Conservation (phyloP, 768 basidiomycete species). For the Psilocybe cyanescens region DNA sequence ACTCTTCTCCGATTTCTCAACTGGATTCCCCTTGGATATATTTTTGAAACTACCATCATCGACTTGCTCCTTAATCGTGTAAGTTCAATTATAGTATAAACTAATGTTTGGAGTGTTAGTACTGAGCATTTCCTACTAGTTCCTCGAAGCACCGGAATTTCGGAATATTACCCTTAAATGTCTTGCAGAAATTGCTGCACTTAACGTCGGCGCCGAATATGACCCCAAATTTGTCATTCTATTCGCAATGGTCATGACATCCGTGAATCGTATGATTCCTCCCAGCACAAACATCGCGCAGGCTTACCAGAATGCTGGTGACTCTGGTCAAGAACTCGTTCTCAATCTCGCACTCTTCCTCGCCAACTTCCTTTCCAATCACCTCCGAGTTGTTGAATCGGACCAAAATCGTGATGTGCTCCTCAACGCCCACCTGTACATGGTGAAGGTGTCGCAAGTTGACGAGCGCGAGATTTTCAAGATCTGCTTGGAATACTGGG, state of each 20-base stretch:
- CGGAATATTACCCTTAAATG: constrained; percentile 97
- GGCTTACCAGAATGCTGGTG: constrained; percentile 87
- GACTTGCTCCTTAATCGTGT: constrained; percentile 92
- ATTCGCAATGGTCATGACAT: constrained; percentile 98
- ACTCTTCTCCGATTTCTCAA: constrained; percentile 95
- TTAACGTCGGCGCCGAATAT: constrained; percentile 95
- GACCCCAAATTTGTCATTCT: constrained; percentile 97
- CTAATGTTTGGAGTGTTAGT: background rate
- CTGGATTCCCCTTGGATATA: constrained; percentile 99
- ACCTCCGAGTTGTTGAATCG: constrained; percentile 93
- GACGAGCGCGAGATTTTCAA: constrained; percentile 99
- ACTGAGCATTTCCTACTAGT: constrained; percentile 51
- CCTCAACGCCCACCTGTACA: constrained; percentile 95
- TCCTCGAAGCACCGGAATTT: constrained; percentile 96
- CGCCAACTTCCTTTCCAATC: constrained; percentile 92
- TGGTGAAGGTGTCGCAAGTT: constrained; percentile 97
- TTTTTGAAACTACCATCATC: constrained; percentile 97
- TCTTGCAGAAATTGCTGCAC: constrained; percentile 92
- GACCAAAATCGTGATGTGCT: constrained; percentile 89
- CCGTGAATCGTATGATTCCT: constrained; percentile 95
- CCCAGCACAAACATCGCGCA: constrained; percentile 93
- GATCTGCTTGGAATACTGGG: constrained; percentile 98
- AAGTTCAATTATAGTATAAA: constrained; percentile 34
- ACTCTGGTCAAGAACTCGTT: constrained; percentile 95
- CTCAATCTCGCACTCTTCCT: constrained; percentile 98